These are phyloP conservation scores for Nicotiana undulata DNA, from an alignment of 257 asterid species.

Conservation along the genomic window DNA sequence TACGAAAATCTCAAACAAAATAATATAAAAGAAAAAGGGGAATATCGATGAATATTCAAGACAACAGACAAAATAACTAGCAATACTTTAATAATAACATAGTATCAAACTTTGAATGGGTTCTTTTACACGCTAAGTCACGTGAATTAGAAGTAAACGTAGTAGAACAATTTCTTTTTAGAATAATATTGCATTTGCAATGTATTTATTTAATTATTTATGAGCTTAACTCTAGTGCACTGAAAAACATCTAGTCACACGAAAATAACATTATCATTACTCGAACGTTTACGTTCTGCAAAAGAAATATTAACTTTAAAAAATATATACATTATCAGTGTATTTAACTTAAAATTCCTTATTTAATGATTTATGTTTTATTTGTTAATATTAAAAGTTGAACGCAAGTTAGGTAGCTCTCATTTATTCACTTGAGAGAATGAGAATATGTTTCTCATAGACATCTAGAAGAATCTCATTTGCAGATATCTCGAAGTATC, in stretches of 20 bases:
- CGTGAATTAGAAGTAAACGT: neutral
- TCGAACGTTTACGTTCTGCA: too few relatives aligned
- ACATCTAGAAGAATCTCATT: neutral
- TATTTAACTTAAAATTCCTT: too few relatives aligned
- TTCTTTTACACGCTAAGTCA: neutral
- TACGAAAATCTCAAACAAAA: too few relatives aligned
- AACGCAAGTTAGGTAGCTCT: neutral
- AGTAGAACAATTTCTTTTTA: neutral
- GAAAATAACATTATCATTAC: too few relatives aligned
- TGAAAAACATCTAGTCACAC: too few relatives aligned
- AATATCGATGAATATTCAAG: neutral
- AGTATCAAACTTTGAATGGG: neutral
- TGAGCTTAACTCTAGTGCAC: too few relatives aligned
- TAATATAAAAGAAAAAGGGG: neutral
- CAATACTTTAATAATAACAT: neutral
- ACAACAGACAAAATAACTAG: neutral
- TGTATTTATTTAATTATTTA: neutral
- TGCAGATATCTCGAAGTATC: too few relatives aligned
- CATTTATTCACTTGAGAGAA: neutral
- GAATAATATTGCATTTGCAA: neutral
- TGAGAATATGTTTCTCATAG: neutral
- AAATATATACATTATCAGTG: too few relatives aligned
- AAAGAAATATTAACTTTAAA: too few relatives aligned
- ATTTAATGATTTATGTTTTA: too few relatives aligned
- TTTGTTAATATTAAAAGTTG: neutral